Evolutionary conservation across 140 eudicot genomes (phyloP).

Genomic region (Oenanthe javanica): DNA sequence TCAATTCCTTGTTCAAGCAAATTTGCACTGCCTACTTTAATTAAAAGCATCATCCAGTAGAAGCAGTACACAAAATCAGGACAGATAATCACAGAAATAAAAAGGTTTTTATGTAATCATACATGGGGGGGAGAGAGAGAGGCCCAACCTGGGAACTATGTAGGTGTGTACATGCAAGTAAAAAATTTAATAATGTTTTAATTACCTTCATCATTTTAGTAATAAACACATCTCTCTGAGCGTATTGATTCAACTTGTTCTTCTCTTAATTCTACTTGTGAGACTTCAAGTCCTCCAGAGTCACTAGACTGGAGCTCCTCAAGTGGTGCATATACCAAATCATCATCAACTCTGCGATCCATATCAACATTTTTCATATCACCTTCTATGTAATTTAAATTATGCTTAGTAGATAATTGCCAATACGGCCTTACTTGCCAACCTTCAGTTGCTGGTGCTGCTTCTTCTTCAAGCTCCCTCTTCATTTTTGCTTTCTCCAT

Average conservation of each 20-base stretch:
- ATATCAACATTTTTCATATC: not conserved
- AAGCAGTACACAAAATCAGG: not conserved
- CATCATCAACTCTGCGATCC: slow-evolving; percentile 16
- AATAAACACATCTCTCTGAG: slow-evolving; percentile 34
- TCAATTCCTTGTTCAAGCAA: not conserved
- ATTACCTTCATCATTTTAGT: slow-evolving; percentile 41
- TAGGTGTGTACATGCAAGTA: not conserved
- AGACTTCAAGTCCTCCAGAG: slow-evolving; percentile 8
- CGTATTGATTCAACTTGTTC: slow-evolving; percentile 4
- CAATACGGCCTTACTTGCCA: slow-evolving; percentile 15
- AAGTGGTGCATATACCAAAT: not conserved
- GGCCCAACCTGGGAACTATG: not conserved
- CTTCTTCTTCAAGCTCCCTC: slow-evolving; percentile 19
- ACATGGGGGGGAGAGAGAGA: not conserved
- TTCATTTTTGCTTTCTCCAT: slow-evolving; percentile 26
- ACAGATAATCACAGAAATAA: not conserved
- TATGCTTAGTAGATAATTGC: not conserved
- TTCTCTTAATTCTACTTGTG: slow-evolving; percentile 12
- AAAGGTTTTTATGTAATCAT: not conserved
- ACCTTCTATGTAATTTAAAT: not conserved
- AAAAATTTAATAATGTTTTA: not conserved
- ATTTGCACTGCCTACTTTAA: not conserved
- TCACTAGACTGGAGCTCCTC: slow-evolving; percentile 19
- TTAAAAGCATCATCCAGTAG: not conserved
- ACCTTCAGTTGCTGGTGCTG: slow-evolving; percentile 17